Evolutionary conservation across 2,329 filamentous ascomycete genomes (phyloP).

Genomic region (Diaporthe caulivora): DNA sequence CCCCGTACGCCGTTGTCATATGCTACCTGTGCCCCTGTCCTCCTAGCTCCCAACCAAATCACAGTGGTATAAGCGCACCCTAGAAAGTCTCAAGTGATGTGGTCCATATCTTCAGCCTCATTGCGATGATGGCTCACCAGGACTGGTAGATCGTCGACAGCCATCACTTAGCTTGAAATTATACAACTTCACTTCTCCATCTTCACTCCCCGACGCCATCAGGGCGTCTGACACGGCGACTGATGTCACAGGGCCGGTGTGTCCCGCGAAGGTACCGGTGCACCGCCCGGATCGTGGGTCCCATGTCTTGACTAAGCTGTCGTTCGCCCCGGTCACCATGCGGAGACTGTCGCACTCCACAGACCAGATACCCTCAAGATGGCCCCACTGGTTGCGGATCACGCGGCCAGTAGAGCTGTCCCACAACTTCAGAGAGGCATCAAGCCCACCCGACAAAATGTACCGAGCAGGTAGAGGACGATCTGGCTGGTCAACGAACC

Average conservation of each 20-base stretch:
- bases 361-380: conserved; percentile 96
- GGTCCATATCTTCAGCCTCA: not conserved
- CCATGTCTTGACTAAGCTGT: conserved; percentile 96
- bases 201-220: conserved; percentile 92
- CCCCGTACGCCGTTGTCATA: conserved; percentile 20
- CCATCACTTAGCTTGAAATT: conserved; percentile 68
- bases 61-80: conserved; percentile 35
- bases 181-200: conserved; percentile 90
- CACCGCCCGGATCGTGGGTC: conserved; percentile 92
- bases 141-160: conserved; percentile 39
- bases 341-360: conserved; percentile 89
- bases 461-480: conserved; percentile 86
- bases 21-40: not conserved
- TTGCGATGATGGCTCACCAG: conserved; percentile 19
- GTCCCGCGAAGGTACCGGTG: conserved; percentile 91
- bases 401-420: conserved; percentile 86
- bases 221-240: conserved; percentile 90
- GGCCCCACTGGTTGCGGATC: conserved; percentile 93
- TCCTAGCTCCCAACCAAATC: conserved; percentile 1
- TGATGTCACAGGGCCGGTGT: conserved; percentile 92
- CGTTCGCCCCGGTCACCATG: conserved; percentile 90
- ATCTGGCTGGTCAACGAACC: conserved; percentile 70
- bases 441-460: conserved; percentile 92
- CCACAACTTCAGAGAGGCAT: conserved; percentile 94
- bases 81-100: not conserved